phyloP scores from a whole-genome alignment of 192 early-diverging fungal genomes.

The Coemansia sp. region DNA sequence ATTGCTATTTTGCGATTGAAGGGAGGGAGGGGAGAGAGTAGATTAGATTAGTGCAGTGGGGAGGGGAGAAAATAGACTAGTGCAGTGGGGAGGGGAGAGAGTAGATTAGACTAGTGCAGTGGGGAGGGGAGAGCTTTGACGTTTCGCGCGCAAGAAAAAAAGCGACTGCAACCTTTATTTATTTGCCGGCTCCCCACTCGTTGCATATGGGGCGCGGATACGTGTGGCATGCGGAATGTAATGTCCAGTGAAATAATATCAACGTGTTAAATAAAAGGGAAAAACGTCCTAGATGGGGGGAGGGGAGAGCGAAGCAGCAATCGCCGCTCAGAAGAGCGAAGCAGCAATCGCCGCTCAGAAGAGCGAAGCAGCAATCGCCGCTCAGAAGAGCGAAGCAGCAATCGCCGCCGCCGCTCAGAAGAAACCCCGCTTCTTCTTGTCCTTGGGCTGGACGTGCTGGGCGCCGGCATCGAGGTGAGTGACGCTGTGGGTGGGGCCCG shows the following conservation, averaged over 20 bases:
- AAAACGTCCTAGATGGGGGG: neutral
- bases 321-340: neutral
- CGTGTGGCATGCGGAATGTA: neutral
- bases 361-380: neutral
- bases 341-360: neutral
- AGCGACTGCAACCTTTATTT: too few relatives aligned
- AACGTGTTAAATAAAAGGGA: too few relatives aligned
- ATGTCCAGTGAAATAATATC: too few relatives aligned
- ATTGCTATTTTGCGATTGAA: neutral
- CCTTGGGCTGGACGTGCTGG: conserved; percentile 22
- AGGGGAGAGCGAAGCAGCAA: neutral
- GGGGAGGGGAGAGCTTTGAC: neutral
- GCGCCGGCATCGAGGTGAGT: conserved; percentile 16
- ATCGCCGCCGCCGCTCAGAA: conserved; percentile 16
- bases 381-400: neutral
- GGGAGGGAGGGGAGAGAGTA: too few relatives aligned
- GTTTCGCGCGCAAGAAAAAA: too few relatives aligned
- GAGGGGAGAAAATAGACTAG: neutral
- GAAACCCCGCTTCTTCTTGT: conserved; percentile 55
- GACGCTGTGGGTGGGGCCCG: neutral
- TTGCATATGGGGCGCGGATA: neutral
- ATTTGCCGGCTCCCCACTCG: neutral
- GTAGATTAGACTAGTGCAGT: too few relatives aligned
- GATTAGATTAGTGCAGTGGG: too few relatives aligned
- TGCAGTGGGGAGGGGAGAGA: too few relatives aligned